These are phyloP conservation scores for Didymella glomerata DNA, from an alignment of 2,329 filamentous ascomycete genomes.

Conservation along the genomic window DNA sequence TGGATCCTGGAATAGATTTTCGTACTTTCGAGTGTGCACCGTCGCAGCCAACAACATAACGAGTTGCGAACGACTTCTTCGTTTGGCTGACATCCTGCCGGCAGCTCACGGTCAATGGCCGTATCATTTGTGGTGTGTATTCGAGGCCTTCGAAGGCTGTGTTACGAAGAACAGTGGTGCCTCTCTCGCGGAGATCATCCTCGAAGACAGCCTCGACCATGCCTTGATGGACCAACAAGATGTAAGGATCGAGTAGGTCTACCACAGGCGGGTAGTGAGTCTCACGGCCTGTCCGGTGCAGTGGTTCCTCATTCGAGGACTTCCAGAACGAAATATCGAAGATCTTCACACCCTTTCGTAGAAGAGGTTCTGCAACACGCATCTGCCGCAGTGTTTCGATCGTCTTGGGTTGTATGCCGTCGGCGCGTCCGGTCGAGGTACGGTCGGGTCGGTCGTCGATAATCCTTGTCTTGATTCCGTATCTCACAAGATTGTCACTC, in stretches of 20 bases:
- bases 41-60: conserved; percentile 76
- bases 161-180: conserved; percentile 69
- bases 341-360: conserved; percentile 73
- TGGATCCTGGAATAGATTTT: conserved; percentile 63
- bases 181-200: conserved; percentile 71
- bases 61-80: conserved; percentile 60
- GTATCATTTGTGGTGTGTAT: conserved; percentile 46
- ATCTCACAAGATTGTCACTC: conserved; percentile 67
- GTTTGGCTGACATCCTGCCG: conserved; percentile 50
- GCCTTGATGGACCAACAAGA: conserved; percentile 71
- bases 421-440: conserved; percentile 73
- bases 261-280: conserved; percentile 69
- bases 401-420: conserved; percentile 79
- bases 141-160: conserved; percentile 67
- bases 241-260: conserved; percentile 63
- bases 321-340: conserved; percentile 78
- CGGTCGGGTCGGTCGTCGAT: conserved; percentile 74
- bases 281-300: conserved; percentile 70
- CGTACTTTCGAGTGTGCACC: conserved; percentile 76
- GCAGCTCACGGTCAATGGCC: conserved; percentile 55
- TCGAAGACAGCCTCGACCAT: conserved; percentile 78
- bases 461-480: conserved; percentile 70
- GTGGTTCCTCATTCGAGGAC: conserved; percentile 49
- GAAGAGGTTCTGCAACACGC: conserved; percentile 72
- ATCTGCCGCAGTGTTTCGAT: conserved; percentile 80